phyloP scores from a whole-genome alignment of 2,329 filamentous ascomycete species.

The Ascochyta fabae region DNA sequence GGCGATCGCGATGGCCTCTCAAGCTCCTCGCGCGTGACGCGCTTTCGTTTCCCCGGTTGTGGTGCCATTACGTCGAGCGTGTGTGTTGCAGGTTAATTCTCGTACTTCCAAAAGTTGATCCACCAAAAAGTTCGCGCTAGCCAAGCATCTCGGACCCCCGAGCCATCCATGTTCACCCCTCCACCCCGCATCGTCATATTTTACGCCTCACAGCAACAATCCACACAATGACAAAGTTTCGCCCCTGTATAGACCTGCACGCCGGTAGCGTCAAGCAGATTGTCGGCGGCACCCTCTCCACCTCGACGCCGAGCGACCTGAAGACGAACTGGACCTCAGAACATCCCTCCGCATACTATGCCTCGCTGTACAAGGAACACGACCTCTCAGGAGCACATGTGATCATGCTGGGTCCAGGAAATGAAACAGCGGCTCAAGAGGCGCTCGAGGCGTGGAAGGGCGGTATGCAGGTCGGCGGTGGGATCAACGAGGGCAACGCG shows the following conservation, averaged over 20 bases:
- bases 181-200: slow-evolving; percentile 22
- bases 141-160: slow-evolving; percentile 30
- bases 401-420: slow-evolving; percentile 93
- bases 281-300: slow-evolving; percentile 82
- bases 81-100: neutral
- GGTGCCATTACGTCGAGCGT: slow-evolving; percentile 44
- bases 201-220: neutral
- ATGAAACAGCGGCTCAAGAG: slow-evolving; percentile 78
- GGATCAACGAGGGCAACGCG: slow-evolving; percentile 86
- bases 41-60: slow-evolving; percentile 56
- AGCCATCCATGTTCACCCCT: slow-evolving; percentile 21
- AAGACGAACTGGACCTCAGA: slow-evolving; percentile 93
- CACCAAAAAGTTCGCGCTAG: slow-evolving; percentile 16
- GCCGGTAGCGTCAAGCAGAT: slow-evolving; percentile 99
- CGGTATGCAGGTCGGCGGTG: slow-evolving; percentile 89
- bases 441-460: slow-evolving; percentile 79
- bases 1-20: slow-evolving; percentile 36
- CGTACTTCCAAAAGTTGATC: neutral
- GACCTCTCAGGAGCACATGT: slow-evolving; percentile 82
- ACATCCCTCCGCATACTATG: slow-evolving; percentile 81
- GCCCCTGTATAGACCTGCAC: slow-evolving; percentile 96
- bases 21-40: slow-evolving; percentile 44
- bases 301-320: slow-evolving; percentile 53
- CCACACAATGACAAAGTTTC: slow-evolving; percentile 81
- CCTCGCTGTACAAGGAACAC: slow-evolving; percentile 78